Percentiles rank a stretch among this genome's conserved stretches.
These are phyloP conservation scores for Boletus subluridellus DNA, from an alignment of 1,284 basidiomycete species.

Conservation along the genomic window DNA sequence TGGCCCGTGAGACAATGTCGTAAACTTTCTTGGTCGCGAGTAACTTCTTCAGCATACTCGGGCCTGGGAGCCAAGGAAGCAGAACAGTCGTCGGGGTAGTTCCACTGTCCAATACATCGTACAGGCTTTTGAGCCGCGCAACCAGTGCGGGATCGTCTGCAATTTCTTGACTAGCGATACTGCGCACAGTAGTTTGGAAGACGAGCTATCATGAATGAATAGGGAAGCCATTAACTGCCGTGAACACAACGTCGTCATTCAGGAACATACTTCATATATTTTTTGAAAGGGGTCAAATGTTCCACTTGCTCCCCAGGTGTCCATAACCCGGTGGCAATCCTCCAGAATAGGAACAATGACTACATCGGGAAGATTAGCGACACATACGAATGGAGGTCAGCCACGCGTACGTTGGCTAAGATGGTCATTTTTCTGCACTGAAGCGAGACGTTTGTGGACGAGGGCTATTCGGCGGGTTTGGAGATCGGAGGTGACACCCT, in stretches of 20 bases:
- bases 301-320: slow-evolving; percentile 58
- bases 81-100: slow-evolving; percentile 69
- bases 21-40: slow-evolving; percentile 70
- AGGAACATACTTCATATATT: slow-evolving; percentile 57
- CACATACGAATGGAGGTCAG: slow-evolving; percentile 3
- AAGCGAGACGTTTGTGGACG: slow-evolving; percentile 65
- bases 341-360: slow-evolving; percentile 62
- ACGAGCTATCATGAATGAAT: slow-evolving; percentile 45
- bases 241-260: not conserved
- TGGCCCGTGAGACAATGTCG: slow-evolving; percentile 56
- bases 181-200: slow-evolving; percentile 68
- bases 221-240: not conserved
- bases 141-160: slow-evolving; percentile 60
- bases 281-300: slow-evolving; percentile 66
- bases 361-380: slow-evolving; percentile 29
- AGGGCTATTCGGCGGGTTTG: slow-evolving; percentile 54
- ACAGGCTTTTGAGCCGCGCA: slow-evolving; percentile 55
- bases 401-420: slow-evolving; percentile 52
- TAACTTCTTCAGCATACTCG: slow-evolving; percentile 63
- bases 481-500: slow-evolving; percentile 66
- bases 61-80: slow-evolving; percentile 68
- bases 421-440: slow-evolving; percentile 56
- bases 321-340: slow-evolving; percentile 57
- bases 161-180: slow-evolving; percentile 62
- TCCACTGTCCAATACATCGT: slow-evolving; percentile 61